Percentiles rank a stretch among this genome's conserved stretches.
Conservation (phyloP, 2,329 filamentous ascomycete genomes). For the Bertia moriformis region DNA sequence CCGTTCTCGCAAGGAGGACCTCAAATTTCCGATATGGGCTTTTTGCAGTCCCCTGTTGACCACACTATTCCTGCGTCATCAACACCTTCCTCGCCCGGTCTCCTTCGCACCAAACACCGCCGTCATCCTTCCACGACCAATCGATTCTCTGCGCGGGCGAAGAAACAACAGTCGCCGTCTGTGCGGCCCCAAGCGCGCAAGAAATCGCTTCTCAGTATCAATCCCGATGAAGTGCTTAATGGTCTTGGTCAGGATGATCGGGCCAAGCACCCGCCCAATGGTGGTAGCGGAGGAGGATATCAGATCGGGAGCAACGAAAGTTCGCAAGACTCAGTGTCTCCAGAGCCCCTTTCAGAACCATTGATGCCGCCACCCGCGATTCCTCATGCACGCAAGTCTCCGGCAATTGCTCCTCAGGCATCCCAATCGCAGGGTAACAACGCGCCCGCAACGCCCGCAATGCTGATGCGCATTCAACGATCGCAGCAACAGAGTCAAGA, state of each 20-base stretch:
- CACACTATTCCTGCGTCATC: conserved; percentile 13
- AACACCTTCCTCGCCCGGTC: conserved; percentile 12
- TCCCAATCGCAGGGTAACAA: not conserved
- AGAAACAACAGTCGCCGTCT: conserved; percentile 24
- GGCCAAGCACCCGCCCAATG: conserved; percentile 6
- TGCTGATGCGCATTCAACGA: not conserved
- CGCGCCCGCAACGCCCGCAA: not conserved
- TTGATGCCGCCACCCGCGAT: conserved; percentile 31
- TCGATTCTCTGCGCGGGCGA: conserved; percentile 14
- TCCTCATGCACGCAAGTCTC: conserved; percentile 8
- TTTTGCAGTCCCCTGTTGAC: conserved; percentile 11
- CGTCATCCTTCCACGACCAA: conserved; percentile 18
- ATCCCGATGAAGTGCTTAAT: conserved; percentile 16
- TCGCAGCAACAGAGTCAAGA: not conserved
- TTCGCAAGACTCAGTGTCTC: conserved; percentile 29
- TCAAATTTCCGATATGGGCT: conserved; percentile 17
- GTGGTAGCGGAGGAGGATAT: conserved; percentile 8
- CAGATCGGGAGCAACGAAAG: conserved; percentile 21
- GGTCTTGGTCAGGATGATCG: conserved; percentile 9
- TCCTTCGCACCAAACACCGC: conserved; percentile 19
- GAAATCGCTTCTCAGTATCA: conserved; percentile 13
- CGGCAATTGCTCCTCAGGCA: not conserved
- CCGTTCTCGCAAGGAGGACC: too few relatives aligned
- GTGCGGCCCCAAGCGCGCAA: conserved; percentile 21
- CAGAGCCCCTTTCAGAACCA: conserved; percentile 29